Evolutionary conservation across 257 asterid genomes (phyloP).

Genomic region (Voacanga thouarsii): DNA sequence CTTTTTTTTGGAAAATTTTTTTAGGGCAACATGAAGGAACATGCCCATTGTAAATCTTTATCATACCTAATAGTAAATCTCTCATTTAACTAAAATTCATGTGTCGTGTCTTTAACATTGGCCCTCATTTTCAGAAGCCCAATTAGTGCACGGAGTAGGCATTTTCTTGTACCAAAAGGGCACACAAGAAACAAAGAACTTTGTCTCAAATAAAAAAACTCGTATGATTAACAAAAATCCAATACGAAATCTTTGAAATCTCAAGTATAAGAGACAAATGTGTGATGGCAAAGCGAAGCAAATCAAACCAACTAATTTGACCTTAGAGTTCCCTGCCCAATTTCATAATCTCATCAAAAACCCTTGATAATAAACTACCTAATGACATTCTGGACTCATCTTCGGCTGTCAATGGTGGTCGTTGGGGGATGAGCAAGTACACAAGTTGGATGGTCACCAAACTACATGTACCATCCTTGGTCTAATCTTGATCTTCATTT

Average conservation of each 20-base stretch:
- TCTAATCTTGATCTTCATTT: slow-evolving; percentile 3
- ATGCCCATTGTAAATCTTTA: too few species aligned
- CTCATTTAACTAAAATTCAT: too few species aligned
- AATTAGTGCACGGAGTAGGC: not conserved
- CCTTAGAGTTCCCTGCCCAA: not conserved
- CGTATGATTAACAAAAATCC: not conserved
- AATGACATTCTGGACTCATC: slow-evolving; percentile 30
- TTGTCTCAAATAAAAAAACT: not conserved
- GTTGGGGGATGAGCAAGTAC: slow-evolving; percentile 36
- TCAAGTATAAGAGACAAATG: not conserved
- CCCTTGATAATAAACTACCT: slow-evolving; percentile 1
- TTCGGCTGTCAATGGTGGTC: slow-evolving; percentile 50
- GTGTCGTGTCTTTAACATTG: not conserved
- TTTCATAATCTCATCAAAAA: not conserved
- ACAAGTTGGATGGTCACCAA: slow-evolving; percentile 53
- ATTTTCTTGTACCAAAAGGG: not conserved
- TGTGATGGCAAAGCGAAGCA: not conserved
- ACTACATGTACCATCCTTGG: slow-evolving; percentile 25
- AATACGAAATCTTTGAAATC: not conserved
- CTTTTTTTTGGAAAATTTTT: too few species aligned
- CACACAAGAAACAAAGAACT: not conserved
- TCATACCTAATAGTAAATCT: too few species aligned
- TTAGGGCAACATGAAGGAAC: too few species aligned
- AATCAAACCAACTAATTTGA: slow-evolving; percentile 1
- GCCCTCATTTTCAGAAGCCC: not conserved